phyloP scores from a whole-genome alignment of 345 rosid species.

The Jatropha curcas region DNA sequence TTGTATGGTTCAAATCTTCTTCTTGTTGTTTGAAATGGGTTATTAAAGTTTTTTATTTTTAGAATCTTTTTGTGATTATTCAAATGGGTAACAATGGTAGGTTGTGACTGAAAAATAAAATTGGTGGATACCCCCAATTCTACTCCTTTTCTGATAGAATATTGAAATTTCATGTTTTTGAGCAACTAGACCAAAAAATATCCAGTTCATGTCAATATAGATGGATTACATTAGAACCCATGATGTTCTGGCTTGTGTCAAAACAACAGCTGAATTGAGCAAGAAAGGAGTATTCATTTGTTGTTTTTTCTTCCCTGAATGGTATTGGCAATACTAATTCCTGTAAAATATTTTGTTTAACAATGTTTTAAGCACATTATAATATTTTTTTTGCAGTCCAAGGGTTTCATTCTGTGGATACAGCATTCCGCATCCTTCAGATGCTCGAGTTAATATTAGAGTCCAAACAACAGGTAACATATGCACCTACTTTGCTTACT shows the following conservation, averaged over 20 bases:
- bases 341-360: neutral
- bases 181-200: neutral
- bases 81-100: neutral
- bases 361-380: neutral
- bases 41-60: neutral
- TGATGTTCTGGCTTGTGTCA: neutral
- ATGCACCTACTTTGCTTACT: neutral
- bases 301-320: neutral
- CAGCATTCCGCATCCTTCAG: conserved; percentile 94
- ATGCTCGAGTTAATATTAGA: conserved; percentile 67
- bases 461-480: conserved; percentile 90
- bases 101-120: neutral
- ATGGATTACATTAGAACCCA: neutral
- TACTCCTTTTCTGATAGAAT: too few relatives aligned
- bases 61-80: neutral
- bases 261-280: too few relatives aligned
- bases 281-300: neutral
- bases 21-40: neutral
- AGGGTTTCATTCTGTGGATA: conserved; percentile 69
- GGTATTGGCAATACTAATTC: neutral
- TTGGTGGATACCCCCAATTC: too few relatives aligned
- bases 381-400: conserved; percentile 57
- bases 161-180: neutral
- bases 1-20: neutral
- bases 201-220: neutral